Evolutionary conservation across 2,329 filamentous ascomycete genomes (phyloP).

Genomic region (Pyrenochaeta sp.): DNA sequence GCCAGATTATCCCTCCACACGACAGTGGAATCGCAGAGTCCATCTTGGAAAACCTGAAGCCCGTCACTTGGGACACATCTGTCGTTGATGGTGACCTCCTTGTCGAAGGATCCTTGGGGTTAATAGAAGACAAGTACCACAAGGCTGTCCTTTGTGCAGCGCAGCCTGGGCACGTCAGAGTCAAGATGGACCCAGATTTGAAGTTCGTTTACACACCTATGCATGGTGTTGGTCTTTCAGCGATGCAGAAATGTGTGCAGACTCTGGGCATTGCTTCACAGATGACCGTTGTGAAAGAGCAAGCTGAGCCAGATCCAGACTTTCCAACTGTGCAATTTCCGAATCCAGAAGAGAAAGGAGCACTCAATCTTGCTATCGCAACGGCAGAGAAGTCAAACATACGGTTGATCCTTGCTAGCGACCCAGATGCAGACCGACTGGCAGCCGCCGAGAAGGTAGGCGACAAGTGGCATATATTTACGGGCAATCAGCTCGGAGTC

Average conservation of each 20-base stretch:
- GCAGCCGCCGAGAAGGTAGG: conserved; percentile 67
- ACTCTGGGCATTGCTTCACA: conserved; percentile 52
- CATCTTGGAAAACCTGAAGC: conserved; percentile 64
- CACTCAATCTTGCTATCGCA: conserved; percentile 66
- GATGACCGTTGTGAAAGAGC: conserved; percentile 59
- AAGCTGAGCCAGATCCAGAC: conserved; percentile 67
- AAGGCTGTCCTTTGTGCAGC: conserved; percentile 53
- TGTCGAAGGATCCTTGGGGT: conserved; percentile 53
- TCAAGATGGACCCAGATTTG: conserved; percentile 35
- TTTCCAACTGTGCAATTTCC: conserved; percentile 72
- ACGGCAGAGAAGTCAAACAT: conserved; percentile 61
- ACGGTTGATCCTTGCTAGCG: conserved; percentile 67
- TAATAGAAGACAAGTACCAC: conserved; percentile 56
- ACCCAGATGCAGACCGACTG: conserved; percentile 72
- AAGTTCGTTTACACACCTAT: conserved; percentile 65
- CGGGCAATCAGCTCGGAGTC: conserved; percentile 71
- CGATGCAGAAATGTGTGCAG: conserved; percentile 54
- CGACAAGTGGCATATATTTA: conserved; percentile 67
- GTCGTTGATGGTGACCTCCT: conserved; percentile 52
- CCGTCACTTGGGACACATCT: conserved; percentile 58
- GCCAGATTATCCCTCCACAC: conserved; percentile 71
- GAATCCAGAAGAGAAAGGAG: conserved; percentile 71
- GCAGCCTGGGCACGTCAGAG: conserved; percentile 32
- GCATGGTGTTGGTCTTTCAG: conserved; percentile 63
- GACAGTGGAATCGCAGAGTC: conserved; percentile 66